These are phyloP conservation scores for Helicocarpus griseus DNA, from an alignment of 2,329 filamentous ascomycete genomes.

Conservation along the genomic window DNA sequence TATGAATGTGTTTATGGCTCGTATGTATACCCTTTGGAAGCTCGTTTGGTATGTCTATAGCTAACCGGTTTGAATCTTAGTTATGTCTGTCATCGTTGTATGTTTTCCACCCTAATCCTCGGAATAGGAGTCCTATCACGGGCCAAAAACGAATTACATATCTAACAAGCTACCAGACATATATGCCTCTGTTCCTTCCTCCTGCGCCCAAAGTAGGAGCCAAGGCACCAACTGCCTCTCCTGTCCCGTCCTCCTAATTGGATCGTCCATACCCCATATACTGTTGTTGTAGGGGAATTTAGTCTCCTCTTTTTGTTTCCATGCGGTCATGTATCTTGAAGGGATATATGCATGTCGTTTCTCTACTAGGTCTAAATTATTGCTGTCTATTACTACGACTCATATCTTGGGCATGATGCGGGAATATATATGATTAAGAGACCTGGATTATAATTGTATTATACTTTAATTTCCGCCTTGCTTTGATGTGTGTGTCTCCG, in stretches of 20 bases:
- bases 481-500: too few species aligned
- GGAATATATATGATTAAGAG: too few species aligned
- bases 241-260: conserved; percentile 26
- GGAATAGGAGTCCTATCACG: too few species aligned
- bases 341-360: too few species aligned
- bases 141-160: background rate
- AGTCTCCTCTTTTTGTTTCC: background rate
- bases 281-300: background rate
- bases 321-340: too few species aligned
- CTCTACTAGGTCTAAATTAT: too few species aligned
- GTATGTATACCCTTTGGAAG: conserved; percentile 40
- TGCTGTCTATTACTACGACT: too few species aligned
- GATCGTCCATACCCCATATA: background rate
- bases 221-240: conserved; percentile 39
- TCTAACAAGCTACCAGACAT: conserved; percentile 36
- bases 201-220: conserved; percentile 31
- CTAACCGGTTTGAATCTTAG: conserved; percentile 26
- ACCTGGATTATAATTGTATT: too few species aligned
- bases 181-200: conserved; percentile 57
- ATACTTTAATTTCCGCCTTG: too few species aligned
- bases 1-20: conserved; percentile 69
- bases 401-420: too few species aligned
- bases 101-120: conserved; percentile 18
- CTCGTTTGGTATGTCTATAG: too few species aligned
- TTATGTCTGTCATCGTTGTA: conserved; percentile 50